Base-by-base conservation (phyloP, 2,329 filamentous ascomycete species). In the Xylariaceae sp. region DNA sequence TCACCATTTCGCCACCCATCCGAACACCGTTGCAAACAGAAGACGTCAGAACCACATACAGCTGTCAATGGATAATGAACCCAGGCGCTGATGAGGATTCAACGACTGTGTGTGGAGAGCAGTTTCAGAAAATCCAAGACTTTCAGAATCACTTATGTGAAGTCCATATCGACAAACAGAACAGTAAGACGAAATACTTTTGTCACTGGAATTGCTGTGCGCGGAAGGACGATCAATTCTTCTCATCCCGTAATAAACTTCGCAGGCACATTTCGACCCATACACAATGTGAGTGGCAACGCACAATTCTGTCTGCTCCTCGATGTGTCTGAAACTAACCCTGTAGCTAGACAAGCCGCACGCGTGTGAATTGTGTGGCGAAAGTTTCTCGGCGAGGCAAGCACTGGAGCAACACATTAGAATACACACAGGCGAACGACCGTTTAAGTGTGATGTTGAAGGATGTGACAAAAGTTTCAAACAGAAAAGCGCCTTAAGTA, bases 401-500 rank as follows among this genome's bases (percentile, higher is more conserved):
- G 81, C 85, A 1, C 73, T 87, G 6, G 78, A 81, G 39, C 84
- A 87, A 62, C 85, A 89, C 58, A 74, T 80, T 62, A 77, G 83
- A 15, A 85, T 80, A 2, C 85, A 89, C 59, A 84, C 82, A 0
- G 81, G 82, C 36, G 77, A 81, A 52, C 84, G 80, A 54, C 83
- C 84, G 22, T 84, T 81, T 67, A 68, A 74, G 38, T 88, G 85
- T 62, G 62, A 68, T 10, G 64, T 63, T 22, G 59, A 64, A 3
- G 73, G 72, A 33, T 85, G 82, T 55, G 67, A 64, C 18, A 82
- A 82, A 61, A 70, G 72, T 0, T 87, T 87, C 60, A 82, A 84
- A 45, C 83, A 86, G 54, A 83, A 86, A 55, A 85, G 81, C 54
- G 83, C 83, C 18, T 69, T 85, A 18, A 86, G 81, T 84, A 75